Base-by-base conservation (phyloP, 768 basidiomycete species). In the Suillus tomentosus region DNA sequence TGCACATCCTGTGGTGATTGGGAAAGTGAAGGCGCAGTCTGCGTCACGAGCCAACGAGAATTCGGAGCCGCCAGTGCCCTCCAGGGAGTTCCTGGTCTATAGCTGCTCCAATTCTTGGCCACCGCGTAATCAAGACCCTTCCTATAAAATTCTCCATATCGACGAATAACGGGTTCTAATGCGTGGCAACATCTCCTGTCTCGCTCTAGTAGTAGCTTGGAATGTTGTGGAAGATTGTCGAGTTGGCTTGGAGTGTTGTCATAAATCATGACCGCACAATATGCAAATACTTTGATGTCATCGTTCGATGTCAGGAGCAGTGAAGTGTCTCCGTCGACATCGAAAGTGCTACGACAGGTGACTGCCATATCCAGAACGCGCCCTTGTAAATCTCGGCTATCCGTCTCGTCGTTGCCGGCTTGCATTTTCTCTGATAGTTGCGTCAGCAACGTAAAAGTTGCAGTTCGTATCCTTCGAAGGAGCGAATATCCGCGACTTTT, bases 361-460 rank as follows among this genome's bases (percentile, higher is more conserved):
- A 72, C 72, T 2, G 80, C 81, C 40, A 77, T 72, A 54, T 79
- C 78, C 43, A 77, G 72, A 31, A 80, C 66, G 24, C 70, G 73
- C 19, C 62, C 62, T 40, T 71, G 67, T 31, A 67, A 42, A 2
- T 72, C 68, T 11, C 68, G 62, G 24, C 53, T 65, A 11, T 43
- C 61, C 9, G 9, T 45, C 19, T 68, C 69, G 11, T 57, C 64
- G 2, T 51, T 55, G n/a, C 65, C 42, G 5, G 27, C 15, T 17
- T 70, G 65, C 17, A 76, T 66, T 37, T 72, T 74, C 1, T 43
- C 24, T 0, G 67, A 64, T 4, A 82, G 64, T 24, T 82, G 68
- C 1, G 62, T 42, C 59, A 80, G 74, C 79, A 83, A 84, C 5
- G 64, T 60, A 37, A 76, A 74, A 5, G 74, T 66, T 24, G 73